A percentile compares a stretch with the other conserved stretches of the same genome.
Evolutionary conservation across 2,329 filamentous ascomycete genomes (phyloP).

Genomic region (Colletotrichum eleusines): DNA sequence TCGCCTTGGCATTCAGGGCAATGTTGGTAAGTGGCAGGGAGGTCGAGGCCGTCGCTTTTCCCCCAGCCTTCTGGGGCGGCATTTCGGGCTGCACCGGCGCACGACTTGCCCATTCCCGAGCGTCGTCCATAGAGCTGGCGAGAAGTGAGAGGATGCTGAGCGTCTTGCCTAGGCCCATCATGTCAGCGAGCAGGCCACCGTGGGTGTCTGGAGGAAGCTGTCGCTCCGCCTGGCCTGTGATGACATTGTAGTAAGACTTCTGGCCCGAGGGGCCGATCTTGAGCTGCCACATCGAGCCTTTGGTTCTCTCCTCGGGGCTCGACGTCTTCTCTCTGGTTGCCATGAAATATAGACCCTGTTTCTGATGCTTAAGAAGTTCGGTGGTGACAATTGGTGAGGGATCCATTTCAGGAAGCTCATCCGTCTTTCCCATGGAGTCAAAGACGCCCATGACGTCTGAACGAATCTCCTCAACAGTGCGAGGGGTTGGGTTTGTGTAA

Average conservation of each 20-base stretch:
- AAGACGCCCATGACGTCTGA: constrained; percentile 89
- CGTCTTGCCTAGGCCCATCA: constrained; percentile 92
- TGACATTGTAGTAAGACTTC: constrained; percentile 82
- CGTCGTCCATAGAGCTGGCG: constrained; percentile 72
- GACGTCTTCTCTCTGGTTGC: constrained; percentile 75
- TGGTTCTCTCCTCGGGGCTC: constrained; percentile 70
- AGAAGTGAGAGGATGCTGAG: constrained; percentile 87
- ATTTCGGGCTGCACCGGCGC: constrained; percentile 63
- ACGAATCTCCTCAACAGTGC: constrained; percentile 88
- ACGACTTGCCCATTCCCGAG: constrained; percentile 70
- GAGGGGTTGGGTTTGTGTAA: constrained; percentile 53
- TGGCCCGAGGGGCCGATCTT: constrained; percentile 64
- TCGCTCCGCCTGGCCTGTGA: constrained; percentile 77
- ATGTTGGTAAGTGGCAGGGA: constrained; percentile 64
- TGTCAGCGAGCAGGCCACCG: constrained; percentile 83
- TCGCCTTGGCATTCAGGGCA: constrained; percentile 79
- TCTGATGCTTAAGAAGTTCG: constrained; percentile 84
- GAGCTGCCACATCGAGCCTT: constrained; percentile 83
- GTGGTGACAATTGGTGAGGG: constrained; percentile 72
- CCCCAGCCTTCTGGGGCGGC: constrained; percentile 52
- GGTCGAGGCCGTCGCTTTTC: constrained; percentile 54
- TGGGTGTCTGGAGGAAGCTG: constrained; percentile 74
- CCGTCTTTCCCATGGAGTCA: constrained; percentile 81
- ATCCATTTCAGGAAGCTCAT: constrained; percentile 81
- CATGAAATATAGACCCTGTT: constrained; percentile 92